Base-by-base conservation (phyloP, 73 alveolate species). In the Halteria grandinella region DNA sequence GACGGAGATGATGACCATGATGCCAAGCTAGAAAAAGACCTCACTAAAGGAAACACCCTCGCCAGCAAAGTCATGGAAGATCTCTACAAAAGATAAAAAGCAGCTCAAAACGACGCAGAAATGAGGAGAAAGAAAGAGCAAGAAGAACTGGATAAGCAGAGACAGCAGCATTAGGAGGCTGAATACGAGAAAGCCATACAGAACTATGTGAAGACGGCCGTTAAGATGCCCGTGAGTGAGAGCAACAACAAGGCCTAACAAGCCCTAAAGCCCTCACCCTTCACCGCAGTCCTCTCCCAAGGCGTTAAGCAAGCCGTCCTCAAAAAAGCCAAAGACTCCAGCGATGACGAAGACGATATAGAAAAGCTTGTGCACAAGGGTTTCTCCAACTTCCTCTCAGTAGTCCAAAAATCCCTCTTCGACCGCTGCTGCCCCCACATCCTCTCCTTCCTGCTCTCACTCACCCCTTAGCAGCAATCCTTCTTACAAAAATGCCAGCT, bases 61-160 rank as follows among this genome's bases (percentile, higher is more conserved):
- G 74, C 74, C 2, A 57, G 74, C 18, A 57, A 57, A 57, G 74
- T 57, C 6, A 31, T 57, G 54, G 55, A 7, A 2, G 74, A 57
- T 18, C 17, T 57, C 5, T 57, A 33, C 36, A 3, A 24, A 10
- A 62, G 27, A 12, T 14, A 31, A 17, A 40, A 39, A 17, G 17
- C 41, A 40, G 20, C 54, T 5, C 49, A 66, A 15, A 62, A 39
- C 6, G 77, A 32, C 7, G 23, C 18, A 66, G 55, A 29, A 14
- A 24, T 5, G 28, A 45, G 48, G n/a, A 59, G 48, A 32, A 66
- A 40, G 25, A 54, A 45, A 43, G 25, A 45, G 48, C 5, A 39
- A 24, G 21, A 69, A 40, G 25, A 44, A 39, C 51, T 57, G 45
- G 48, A 66, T 21, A 48, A 69, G 69, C 20, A 66, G 41, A 7